Conservation (phyloP, 2,329 filamentous ascomycete genomes). For the Beauveria bassiana region DNA sequence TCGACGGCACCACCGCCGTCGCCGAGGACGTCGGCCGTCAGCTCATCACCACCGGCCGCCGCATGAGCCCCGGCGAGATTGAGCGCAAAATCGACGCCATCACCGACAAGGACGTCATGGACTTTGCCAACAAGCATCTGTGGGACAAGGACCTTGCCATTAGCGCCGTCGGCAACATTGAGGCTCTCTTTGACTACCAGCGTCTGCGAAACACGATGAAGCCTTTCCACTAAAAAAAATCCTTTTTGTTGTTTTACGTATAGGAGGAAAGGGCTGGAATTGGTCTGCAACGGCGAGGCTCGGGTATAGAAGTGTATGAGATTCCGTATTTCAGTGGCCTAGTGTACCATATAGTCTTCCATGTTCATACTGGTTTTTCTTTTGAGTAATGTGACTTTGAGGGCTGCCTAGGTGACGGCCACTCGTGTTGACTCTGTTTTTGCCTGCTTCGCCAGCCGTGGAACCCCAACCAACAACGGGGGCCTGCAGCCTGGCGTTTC, state of each 20-base stretch:
- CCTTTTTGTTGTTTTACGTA: constrained; percentile 10
- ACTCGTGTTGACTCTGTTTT: too few species aligned
- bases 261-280: constrained; percentile 17
- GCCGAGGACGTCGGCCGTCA: constrained; percentile 98
- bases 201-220: constrained; percentile 78
- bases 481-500: too few species aligned
- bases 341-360: constrained; percentile 47
- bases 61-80: constrained; percentile 86
- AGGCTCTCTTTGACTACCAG: constrained; percentile 75
- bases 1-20: constrained; percentile 94
- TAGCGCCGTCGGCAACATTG: constrained; percentile 86
- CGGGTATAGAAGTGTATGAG: constrained; percentile 49
- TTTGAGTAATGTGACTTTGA: background rate
- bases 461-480: too few species aligned
- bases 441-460: too few species aligned
- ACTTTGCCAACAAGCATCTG: constrained; percentile 87
- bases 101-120: constrained; percentile 94
- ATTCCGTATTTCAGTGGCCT: constrained; percentile 41
- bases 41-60: constrained; percentile 92
- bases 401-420: too few species aligned
- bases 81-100: constrained; percentile 85
- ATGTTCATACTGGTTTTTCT: constrained; percentile 27
- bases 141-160: constrained; percentile 98
- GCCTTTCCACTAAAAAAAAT: constrained; percentile 39
- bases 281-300: constrained; percentile 29